These are phyloP conservation scores for Pseudozyma thailandica DNA, from an alignment of 1,284 basidiomycete species.

Conservation along the genomic window DNA sequence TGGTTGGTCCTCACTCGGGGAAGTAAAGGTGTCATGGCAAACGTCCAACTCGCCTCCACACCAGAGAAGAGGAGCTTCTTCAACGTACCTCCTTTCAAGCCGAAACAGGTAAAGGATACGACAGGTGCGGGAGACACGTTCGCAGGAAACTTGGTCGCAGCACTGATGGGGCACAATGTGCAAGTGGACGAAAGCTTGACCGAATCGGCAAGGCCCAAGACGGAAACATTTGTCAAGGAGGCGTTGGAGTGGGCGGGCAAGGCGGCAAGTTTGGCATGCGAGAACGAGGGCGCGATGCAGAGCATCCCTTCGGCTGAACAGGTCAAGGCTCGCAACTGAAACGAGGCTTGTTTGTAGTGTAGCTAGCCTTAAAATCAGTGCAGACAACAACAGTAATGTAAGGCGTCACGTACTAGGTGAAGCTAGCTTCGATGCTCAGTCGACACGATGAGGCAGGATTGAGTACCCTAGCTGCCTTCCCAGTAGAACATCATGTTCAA, in stretches of 20 bases:
- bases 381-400: too few relatives aligned
- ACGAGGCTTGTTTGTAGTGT: not conserved
- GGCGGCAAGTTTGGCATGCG: conserved; percentile 64
- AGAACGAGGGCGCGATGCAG: conserved; percentile 64
- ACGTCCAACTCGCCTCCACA: conserved; percentile 27
- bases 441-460: too few relatives aligned
- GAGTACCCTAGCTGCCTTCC: too few relatives aligned
- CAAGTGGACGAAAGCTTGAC: conserved; percentile 13
- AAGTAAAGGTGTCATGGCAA: conserved; percentile 54
- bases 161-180: conserved; percentile 51
- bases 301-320: conserved; percentile 55
- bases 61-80: conserved; percentile 28
- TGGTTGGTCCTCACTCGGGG: conserved; percentile 66
- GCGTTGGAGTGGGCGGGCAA: conserved; percentile 47
- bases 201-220: conserved; percentile 13
- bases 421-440: too few relatives aligned
- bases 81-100: conserved; percentile 46
- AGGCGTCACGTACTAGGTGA: too few relatives aligned
- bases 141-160: conserved; percentile 61
- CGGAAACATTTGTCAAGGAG: conserved; percentile 18
- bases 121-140: conserved; percentile 68
- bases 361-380: too few relatives aligned
- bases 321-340: conserved; percentile 34
- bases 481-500: too few relatives aligned
- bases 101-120: conserved; percentile 59